These are phyloP conservation scores for Trichosporon sp. DNA, from an alignment of 1,284 basidiomycete species.

Conservation along the genomic window DNA sequence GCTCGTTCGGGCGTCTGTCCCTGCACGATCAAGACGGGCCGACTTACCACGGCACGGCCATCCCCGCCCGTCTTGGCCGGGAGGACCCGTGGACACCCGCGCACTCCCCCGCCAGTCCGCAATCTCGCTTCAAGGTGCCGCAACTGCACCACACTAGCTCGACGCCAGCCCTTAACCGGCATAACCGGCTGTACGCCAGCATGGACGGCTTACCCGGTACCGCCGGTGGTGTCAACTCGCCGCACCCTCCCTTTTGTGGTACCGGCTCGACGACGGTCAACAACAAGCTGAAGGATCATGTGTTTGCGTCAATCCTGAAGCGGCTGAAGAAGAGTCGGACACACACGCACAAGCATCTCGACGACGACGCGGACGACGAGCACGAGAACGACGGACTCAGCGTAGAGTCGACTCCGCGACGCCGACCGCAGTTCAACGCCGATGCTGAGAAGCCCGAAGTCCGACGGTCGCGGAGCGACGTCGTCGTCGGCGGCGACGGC, in stretches of 20 bases:
- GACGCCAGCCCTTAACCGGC: slow-evolving; percentile 29
- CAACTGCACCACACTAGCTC: slow-evolving; percentile 44
- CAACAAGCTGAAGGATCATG: slow-evolving; percentile 84
- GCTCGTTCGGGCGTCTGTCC: slow-evolving; percentile 33
- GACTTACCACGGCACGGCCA: slow-evolving; percentile 16
- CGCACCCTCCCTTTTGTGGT: slow-evolving; percentile 63
- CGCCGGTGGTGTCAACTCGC: slow-evolving; percentile 18
- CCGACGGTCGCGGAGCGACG: slow-evolving; percentile 6
- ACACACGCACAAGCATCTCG: slow-evolving; percentile 19
- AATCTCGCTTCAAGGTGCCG: background rate
- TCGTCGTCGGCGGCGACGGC: slow-evolving; percentile 6
- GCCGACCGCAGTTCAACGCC: background rate
- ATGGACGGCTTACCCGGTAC: slow-evolving; percentile 10
- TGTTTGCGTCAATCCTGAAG: slow-evolving; percentile 78
- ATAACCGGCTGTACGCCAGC: slow-evolving; percentile 17
- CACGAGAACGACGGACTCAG: slow-evolving; percentile 28
- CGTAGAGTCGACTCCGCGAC: background rate
- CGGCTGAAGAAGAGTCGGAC: slow-evolving; percentile 48
- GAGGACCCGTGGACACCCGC: slow-evolving; percentile 41
- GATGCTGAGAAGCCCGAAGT: background rate
- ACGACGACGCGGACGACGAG: slow-evolving; percentile 44
- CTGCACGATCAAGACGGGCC: slow-evolving; percentile 26
- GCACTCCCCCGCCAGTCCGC: slow-evolving; percentile 34
- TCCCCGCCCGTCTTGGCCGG: slow-evolving; percentile 25
- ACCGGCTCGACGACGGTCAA: slow-evolving; percentile 88